Conservation (phyloP, 2,329 filamentous ascomycete genomes). For the Chaetomium globosum region DNA sequence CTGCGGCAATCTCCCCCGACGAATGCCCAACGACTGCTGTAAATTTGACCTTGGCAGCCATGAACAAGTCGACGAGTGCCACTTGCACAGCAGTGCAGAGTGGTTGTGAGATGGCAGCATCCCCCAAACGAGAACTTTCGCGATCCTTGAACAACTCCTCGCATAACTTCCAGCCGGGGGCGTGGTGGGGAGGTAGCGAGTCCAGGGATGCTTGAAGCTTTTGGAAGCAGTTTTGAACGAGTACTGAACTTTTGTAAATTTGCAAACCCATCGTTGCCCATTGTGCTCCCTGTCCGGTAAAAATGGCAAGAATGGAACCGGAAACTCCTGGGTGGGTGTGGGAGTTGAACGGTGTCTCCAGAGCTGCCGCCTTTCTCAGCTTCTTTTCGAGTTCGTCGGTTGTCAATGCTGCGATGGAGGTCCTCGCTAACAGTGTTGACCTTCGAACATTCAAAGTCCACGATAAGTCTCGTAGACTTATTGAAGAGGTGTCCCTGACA, state of each 20-base stretch:
- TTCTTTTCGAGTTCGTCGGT: not conserved
- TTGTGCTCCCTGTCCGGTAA: slow-evolving; percentile 42
- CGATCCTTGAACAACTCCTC: slow-evolving; percentile 14
- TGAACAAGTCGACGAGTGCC: slow-evolving; percentile 46
- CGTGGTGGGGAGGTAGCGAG: not conserved
- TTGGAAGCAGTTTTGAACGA: not conserved
- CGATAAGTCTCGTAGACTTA: not conserved
- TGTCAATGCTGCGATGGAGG: not conserved
- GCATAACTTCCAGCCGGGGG: not conserved
- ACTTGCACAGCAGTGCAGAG: slow-evolving; percentile 48
- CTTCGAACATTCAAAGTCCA: not conserved
- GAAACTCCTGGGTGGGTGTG: not conserved
- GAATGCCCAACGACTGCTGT: slow-evolving; percentile 51
- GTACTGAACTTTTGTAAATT: slow-evolving; percentile 23
- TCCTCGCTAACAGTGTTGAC: not conserved
- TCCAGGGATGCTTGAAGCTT: not conserved
- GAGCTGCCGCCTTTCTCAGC: not conserved
- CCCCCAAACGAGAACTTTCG: not conserved
- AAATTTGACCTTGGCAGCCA: slow-evolving; percentile 39
- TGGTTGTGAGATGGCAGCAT: slow-evolving; percentile 40
- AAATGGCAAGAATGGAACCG: slow-evolving; percentile 27
- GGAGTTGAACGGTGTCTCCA: not conserved
- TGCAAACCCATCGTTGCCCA: slow-evolving; percentile 40
- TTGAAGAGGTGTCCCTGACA: not conserved
- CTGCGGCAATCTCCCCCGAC: slow-evolving; percentile 55